Percentiles rank a stretch among this genome's conserved stretches.
phyloP scores from a whole-genome alignment of 2,329 filamentous ascomycete genomes.

The Paracamarosporium sp. region DNA sequence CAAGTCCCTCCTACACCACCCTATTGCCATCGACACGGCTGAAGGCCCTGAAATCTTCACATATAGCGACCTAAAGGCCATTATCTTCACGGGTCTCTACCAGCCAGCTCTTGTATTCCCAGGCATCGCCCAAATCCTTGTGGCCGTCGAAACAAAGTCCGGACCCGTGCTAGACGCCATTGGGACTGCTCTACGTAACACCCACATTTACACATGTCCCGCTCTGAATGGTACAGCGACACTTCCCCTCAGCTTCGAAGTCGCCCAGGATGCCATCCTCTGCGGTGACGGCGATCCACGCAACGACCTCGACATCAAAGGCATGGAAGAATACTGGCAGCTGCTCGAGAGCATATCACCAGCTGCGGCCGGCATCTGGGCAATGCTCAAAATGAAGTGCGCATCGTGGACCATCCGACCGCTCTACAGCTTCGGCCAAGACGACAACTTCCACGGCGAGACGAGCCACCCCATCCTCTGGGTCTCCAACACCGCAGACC shows the following conservation, averaged over 20 bases:
- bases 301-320: conserved; percentile 21
- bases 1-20: conserved; percentile 48
- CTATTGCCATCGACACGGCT: conserved; percentile 42
- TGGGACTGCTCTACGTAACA: conserved; percentile 16
- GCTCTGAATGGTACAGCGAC: conserved; percentile 22
- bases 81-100: conserved; percentile 48
- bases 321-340: conserved; percentile 45
- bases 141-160: conserved; percentile 37
- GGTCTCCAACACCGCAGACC: conserved; percentile 64
- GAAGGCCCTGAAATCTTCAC: conserved; percentile 45
- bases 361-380: conserved; percentile 47
- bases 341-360: conserved; percentile 42
- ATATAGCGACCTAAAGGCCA: conserved; percentile 46
- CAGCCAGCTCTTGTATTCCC: conserved; percentile 42
- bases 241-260: conserved; percentile 9
- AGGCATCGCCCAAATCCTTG: conserved; percentile 41
- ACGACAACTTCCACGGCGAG: conserved; percentile 34
- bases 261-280: conserved; percentile 38
- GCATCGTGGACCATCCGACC: conserved; percentile 47
- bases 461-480: conserved; percentile 64
- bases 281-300: conserved; percentile 51
- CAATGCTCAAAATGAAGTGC: conserved; percentile 46
- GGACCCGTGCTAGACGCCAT: conserved; percentile 32
- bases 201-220: conserved; percentile 37
- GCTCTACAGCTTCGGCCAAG: conserved; percentile 37